phyloP scores from a whole-genome alignment of 1,284 basidiomycete genomes.

The Polyporus tsugae region DNA sequence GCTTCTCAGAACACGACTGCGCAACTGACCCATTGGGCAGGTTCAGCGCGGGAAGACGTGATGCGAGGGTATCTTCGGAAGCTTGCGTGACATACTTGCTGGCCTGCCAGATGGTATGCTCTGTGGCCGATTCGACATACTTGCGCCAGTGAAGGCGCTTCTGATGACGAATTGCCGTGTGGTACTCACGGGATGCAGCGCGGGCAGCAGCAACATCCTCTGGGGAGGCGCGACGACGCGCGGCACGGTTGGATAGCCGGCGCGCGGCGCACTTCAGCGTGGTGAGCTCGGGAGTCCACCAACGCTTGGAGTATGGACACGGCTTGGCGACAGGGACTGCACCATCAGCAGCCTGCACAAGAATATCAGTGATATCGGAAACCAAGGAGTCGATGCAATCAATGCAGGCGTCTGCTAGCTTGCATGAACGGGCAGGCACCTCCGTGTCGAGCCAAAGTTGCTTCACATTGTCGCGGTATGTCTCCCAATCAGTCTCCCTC shows the following conservation, averaged over 20 bases:
- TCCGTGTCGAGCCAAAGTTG: neutral
- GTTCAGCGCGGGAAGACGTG: slow-evolving; percentile 10
- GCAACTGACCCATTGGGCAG: slow-evolving; percentile 27
- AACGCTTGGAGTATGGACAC: slow-evolving; percentile 20
- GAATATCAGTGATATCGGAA: neutral
- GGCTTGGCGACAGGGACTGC: too few relatives aligned
- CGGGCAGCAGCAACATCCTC: neutral
- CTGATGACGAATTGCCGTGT: neutral
- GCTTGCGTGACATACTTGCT: slow-evolving; percentile 19
- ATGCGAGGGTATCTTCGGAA: neutral
- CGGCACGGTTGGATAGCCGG: neutral
- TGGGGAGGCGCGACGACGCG: neutral
- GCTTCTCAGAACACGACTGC: slow-evolving; percentile 32
- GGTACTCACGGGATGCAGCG: neutral
- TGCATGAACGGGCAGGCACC: neutral
- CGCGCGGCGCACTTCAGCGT: slow-evolving; percentile 3
- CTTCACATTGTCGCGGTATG: neutral
- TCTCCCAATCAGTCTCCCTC: neutral
- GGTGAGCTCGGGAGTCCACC: slow-evolving; percentile 20
- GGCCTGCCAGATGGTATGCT: slow-evolving; percentile 13
- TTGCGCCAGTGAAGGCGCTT: slow-evolving; percentile 8
- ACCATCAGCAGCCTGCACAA: too few relatives aligned
- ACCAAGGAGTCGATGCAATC: neutral
- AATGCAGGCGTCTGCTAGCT: neutral
- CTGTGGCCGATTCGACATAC: slow-evolving; percentile 7